These are phyloP conservation scores for Ophiocordyceps camponoti-rufipedis DNA, from an alignment of 2,329 filamentous ascomycete genomes.

Conservation along the genomic window DNA sequence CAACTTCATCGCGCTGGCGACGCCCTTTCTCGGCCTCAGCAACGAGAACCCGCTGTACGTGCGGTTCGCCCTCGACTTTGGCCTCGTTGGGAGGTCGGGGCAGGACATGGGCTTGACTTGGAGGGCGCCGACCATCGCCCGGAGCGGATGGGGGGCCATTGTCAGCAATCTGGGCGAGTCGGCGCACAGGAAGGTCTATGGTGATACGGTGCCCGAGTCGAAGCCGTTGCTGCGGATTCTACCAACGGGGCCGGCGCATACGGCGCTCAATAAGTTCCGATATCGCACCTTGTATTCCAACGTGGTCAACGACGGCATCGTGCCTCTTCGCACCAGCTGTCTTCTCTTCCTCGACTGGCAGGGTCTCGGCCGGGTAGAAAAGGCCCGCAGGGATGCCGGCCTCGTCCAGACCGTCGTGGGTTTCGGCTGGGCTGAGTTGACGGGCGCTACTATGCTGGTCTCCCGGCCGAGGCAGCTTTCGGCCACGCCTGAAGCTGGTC, in stretches of 20 bases:
- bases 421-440: constrained; percentile 90
- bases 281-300: constrained; percentile 92
- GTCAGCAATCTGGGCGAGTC: constrained; percentile 64
- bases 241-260: constrained; percentile 79
- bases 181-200: constrained; percentile 38
- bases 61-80: constrained; percentile 91
- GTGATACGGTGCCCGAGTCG: constrained; percentile 52
- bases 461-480: constrained; percentile 25
- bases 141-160: constrained; percentile 76
- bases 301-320: constrained; percentile 94
- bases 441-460: constrained; percentile 40
- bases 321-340: constrained; percentile 85
- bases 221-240: constrained; percentile 81
- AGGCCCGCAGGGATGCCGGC: constrained; percentile 79
- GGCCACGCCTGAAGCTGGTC: constrained; percentile 8
- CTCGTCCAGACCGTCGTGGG: constrained; percentile 83
- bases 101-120: constrained; percentile 91
- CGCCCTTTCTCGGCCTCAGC: constrained; percentile 77
- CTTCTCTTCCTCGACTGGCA: constrained; percentile 96
- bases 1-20: constrained; percentile 79
- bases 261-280: constrained; percentile 69
- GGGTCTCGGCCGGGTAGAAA: constrained; percentile 81
- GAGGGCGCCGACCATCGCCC: constrained; percentile 70
- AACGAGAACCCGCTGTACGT: constrained; percentile 97
- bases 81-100: constrained; percentile 85